Base-by-base conservation (phyloP, 306 rosid species). In the Castanea crenata region DNA sequence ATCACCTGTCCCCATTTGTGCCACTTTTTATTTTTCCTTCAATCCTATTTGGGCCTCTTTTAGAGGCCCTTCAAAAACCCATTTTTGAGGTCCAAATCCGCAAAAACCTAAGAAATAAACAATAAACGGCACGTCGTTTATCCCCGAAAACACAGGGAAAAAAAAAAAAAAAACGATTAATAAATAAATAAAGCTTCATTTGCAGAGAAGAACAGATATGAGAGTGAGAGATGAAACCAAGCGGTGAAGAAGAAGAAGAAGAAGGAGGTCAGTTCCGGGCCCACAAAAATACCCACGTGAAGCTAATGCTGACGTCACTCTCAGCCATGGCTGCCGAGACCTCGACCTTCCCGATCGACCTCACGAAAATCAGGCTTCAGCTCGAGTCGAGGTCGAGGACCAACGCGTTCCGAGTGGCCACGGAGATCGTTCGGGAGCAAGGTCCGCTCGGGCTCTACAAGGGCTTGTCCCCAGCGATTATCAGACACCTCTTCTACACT, bases 281-380 rank as follows among this genome's bases (percentile, higher is more conserved):
- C 54, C 85, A 62, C 14, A 69, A 81, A 25, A 81, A 73, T 16
- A 74, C 85, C 55, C 12, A 20, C 29, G 77, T 85, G 3, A 95
- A 92, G 87, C 67, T 95, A 74, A 76, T 85, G 4, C 76, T 91
- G 46, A 85, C 96, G 3, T 89, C 93, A 55, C 27, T 95, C 63
- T 86, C 96, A 6, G 98, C 98, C 31, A 89, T 87, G 92, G 92
- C 79, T 86, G 99, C 99, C 15, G 97, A 95, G 89, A 86, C 92
- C 69, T 84, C 96, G 29, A 92, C 97, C 74, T 95, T 95, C 49
- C 98, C 99, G 0, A 79, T 95, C 29, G 98, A 92, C 84, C 78
- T 95, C 75, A 90, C 83, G 35, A 95, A 94, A 86, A 95, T 96
- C 8, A 87, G 93, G 89, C 97, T 92, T 41, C 98, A 92, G 88